Base-by-base conservation (phyloP, 1,284 basidiomycete genomes). In the Puccinia coronata region DNA sequence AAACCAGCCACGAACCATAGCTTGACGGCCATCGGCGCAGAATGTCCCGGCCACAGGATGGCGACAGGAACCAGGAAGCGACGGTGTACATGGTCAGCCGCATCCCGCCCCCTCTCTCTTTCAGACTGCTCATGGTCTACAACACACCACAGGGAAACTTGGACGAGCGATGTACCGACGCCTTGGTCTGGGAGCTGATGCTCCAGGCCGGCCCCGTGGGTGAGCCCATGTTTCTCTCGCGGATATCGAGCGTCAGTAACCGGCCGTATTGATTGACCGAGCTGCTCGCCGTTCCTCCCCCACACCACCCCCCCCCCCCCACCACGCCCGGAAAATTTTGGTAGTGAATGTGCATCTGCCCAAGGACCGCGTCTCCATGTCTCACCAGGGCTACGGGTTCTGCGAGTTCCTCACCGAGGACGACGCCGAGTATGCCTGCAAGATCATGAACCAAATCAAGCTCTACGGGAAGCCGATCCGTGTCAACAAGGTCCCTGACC, bases 391-490 rank as follows among this genome's bases (percentile, higher is more conserved):
- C 73, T 99, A 98, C 87, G 96, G 96, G 70, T 99, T 99, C 88
- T 98, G 96, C 89, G 96, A 99, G 88, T 98, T 98, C 87, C 89
- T 96, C 86, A 95, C 95, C 55, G 96, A 98, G 87, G 93, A 95
- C 86, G 97, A 98, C 88, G 95, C 96, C 84, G 96, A 99, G 88
- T 99, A 99, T 87, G 96, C 95, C 82, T 97, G 95, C 89, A 97
- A 97, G 89, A 98, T 98, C 85, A 96, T 99, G 95, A 98, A 99
- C 87, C 96, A 98, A 88, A 98, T 99, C 87, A 99, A 99, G 88
- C 88, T 99, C 73, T 99, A 93, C 90, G 96, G 97, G 59, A 98
- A 98, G 86, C 96, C 96, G 47, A 97, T 99, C 82, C 90, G 96
- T 83, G 96, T 99, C 84, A 98, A 98, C 90, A 98, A 97, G 91